Conservation (phyloP, 768 basidiomycete genomes). For the Lentinula raphanica region DNA sequence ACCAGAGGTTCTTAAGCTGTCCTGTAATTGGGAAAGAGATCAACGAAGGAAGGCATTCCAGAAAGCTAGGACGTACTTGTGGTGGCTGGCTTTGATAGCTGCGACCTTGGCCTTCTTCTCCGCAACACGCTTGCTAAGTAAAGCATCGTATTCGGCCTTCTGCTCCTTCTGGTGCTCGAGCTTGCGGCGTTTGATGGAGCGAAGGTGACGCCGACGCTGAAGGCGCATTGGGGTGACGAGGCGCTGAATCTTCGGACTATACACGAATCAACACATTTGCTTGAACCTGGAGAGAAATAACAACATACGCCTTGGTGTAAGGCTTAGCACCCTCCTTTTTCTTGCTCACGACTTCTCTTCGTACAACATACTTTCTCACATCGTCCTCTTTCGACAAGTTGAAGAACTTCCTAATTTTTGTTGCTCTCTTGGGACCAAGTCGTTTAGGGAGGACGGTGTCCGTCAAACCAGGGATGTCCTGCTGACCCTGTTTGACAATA, state of each 20-base stretch:
- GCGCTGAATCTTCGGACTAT: conserved; percentile 93
- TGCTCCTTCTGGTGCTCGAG: conserved; percentile 92
- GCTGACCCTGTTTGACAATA: conserved; percentile 94
- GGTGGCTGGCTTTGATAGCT: conserved; percentile 81
- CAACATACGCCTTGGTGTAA: conserved; percentile 90
- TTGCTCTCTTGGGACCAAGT: conserved; percentile 94
- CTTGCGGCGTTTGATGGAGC: conserved; percentile 80
- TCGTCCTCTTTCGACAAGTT: conserved; percentile 97
- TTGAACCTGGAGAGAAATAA: neutral
- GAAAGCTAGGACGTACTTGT: conserved; percentile 43
- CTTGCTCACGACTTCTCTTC: conserved; percentile 80
- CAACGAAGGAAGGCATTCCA: neutral
- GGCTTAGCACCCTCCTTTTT: conserved; percentile 92
- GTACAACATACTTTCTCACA: conserved; percentile 94
- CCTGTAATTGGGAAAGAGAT: neutral
- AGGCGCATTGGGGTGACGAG: conserved; percentile 93
- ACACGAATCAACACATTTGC: neutral
- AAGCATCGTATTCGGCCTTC: conserved; percentile 87
- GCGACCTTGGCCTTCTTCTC: conserved; percentile 93
- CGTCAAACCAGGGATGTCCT: conserved; percentile 86
- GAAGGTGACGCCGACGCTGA: conserved; percentile 93
- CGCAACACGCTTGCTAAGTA: conserved; percentile 83
- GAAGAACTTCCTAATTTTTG: conserved; percentile 97
- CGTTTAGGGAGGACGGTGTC: conserved; percentile 91
- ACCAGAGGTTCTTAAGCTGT: neutral